Conservation (phyloP, 306 rosid species). For the Trichosanthes truncata region DNA sequence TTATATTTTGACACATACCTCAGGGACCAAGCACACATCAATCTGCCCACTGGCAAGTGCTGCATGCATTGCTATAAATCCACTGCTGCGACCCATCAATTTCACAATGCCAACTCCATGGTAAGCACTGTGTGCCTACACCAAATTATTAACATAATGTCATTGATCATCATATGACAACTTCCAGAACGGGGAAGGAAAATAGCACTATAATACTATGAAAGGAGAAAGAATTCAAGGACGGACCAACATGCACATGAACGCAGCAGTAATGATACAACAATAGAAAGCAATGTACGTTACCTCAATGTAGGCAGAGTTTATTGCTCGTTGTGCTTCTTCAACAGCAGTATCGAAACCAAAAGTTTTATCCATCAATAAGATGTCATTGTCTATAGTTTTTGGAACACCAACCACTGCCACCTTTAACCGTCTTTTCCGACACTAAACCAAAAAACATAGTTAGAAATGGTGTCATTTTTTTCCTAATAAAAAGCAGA, state of each 20-base stretch:
- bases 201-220: neutral
- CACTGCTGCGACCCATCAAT: constrained; percentile 99
- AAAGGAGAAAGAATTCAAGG: neutral
- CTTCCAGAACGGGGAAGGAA: neutral
- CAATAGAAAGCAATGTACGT: neutral
- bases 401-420: constrained; percentile 94
- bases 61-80: constrained; percentile 97
- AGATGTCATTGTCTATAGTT: constrained; percentile 94
- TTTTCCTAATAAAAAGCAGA: neutral
- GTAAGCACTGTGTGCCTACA: constrained; percentile 94
- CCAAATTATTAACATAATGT: neutral
- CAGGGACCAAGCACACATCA: constrained; percentile 92
- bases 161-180: neutral
- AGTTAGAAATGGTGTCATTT: neutral
- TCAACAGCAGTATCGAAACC: constrained; percentile 99
- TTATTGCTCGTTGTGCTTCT: constrained; percentile 96
- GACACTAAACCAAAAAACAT: constrained; percentile 40
- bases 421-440: constrained; percentile 56
- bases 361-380: constrained; percentile 95
- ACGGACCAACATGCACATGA: neutral
- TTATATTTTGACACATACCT: constrained; percentile 41
- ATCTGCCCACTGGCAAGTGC: constrained; percentile 92
- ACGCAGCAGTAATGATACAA: neutral
- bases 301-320: constrained; percentile 98
- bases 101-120: constrained; percentile 93